These are phyloP conservation scores for Bremia lactucae DNA, from an alignment of 352 stramenopile genomes.

Conservation along the genomic window DNA sequence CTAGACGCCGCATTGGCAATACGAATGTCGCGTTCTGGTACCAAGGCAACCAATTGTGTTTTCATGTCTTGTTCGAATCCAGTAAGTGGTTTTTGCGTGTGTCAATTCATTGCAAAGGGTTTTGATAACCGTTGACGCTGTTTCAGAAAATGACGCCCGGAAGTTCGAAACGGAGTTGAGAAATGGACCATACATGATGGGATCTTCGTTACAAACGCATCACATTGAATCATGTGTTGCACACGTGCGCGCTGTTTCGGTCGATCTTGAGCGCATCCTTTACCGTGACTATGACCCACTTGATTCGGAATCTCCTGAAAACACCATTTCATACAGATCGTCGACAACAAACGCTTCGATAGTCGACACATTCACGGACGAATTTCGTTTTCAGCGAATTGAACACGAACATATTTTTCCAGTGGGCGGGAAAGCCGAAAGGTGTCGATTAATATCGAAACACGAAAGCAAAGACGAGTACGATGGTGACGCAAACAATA, in stretches of 20 bases:
- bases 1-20: not conserved
- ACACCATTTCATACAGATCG: constrained; percentile 1
- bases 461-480: not conserved
- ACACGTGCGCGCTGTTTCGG: not conserved
- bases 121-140: not conserved
- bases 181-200: not conserved
- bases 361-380: not conserved
- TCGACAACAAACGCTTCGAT: constrained; percentile 4
- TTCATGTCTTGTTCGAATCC: not conserved
- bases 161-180: not conserved
- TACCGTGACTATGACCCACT: not conserved
- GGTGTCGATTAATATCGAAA: not conserved
- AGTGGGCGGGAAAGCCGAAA: not conserved
- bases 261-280: not conserved
- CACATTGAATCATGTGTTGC: not conserved
- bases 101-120: too few relatives aligned
- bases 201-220: not conserved
- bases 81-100: not conserved
- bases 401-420: not conserved
- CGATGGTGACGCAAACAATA: not conserved
- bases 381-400: constrained; percentile 1
- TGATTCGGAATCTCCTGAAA: constrained; percentile 7
- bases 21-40: constrained; percentile 6
- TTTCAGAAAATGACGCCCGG: not conserved
- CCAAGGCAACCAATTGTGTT: not conserved